Evolutionary conservation across 2,329 filamentous ascomycete species (phyloP).

Genomic region (Albophoma yamanashiensis): DNA sequence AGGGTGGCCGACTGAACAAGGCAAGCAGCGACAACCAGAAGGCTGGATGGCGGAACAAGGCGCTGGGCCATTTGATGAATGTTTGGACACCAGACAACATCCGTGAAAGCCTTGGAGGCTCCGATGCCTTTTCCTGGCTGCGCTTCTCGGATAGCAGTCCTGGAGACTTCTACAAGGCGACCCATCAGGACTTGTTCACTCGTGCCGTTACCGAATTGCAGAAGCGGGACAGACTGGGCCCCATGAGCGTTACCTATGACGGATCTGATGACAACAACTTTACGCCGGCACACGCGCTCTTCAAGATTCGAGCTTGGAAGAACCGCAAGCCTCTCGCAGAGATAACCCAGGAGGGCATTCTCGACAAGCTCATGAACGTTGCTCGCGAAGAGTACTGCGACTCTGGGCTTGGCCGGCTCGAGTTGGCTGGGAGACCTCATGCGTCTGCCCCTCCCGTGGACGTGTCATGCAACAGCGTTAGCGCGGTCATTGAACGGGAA

Average conservation of each 20-base stretch:
- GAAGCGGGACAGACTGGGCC: conserved; percentile 49
- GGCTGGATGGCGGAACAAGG: conserved; percentile 73
- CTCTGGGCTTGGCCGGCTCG: conserved; percentile 65
- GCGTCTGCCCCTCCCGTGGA: conserved; percentile 81
- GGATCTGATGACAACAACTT: conserved; percentile 51
- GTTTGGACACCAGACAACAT: conserved; percentile 81
- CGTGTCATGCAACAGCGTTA: conserved; percentile 62
- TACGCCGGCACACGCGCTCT: conserved; percentile 64
- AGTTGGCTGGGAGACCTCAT: conserved; percentile 68
- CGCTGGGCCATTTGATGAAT: conserved; percentile 74
- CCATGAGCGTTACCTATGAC: conserved; percentile 61
- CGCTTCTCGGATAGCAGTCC: conserved; percentile 73
- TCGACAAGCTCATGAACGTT: conserved; percentile 71
- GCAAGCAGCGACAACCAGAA: conserved; percentile 60
- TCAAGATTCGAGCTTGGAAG: conserved; percentile 66
- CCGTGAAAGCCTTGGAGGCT: conserved; percentile 46
- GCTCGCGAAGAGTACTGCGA: conserved; percentile 53
- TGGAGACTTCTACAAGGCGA: conserved; percentile 59
- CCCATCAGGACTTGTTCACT: conserved; percentile 60
- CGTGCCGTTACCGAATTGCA: conserved; percentile 54
- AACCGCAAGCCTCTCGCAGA: conserved; percentile 58
- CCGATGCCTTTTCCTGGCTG: conserved; percentile 76
- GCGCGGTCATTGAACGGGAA: conserved; percentile 54
- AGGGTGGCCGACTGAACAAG: conserved; percentile 65
- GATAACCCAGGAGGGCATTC: conserved; percentile 59